Evolutionary conservation across 2,329 filamentous ascomycete species (phyloP).

Genomic region (Phyllosticta citriasiana): DNA sequence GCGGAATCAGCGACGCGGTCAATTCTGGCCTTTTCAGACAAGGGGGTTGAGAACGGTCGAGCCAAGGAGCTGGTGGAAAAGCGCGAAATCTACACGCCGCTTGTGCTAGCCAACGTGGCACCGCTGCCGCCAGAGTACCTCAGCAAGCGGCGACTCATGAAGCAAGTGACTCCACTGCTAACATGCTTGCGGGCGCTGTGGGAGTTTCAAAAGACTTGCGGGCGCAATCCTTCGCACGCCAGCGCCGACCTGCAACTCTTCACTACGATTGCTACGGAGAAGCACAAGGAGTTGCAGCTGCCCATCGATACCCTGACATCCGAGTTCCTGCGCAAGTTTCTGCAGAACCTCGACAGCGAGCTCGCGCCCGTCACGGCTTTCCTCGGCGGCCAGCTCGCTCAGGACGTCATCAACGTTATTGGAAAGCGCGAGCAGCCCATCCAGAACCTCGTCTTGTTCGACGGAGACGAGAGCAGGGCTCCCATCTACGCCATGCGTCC

Average conservation of each 20-base stretch:
- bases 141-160: constrained; percentile 56
- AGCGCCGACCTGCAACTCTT: constrained; percentile 63
- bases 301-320: constrained; percentile 34
- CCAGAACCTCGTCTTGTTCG: constrained; percentile 88
- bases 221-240: constrained; percentile 38
- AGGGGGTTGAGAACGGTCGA: constrained; percentile 51
- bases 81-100: constrained; percentile 79
- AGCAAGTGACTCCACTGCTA: constrained; percentile 71
- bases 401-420: constrained; percentile 95
- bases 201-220: constrained; percentile 59
- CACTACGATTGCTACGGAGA: constrained; percentile 65
- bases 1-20: constrained; percentile 69
- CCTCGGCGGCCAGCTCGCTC: constrained; percentile 79
- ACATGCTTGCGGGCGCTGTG: constrained; percentile 83
- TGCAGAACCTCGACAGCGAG: constrained; percentile 78
- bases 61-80: constrained; percentile 81
- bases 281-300: constrained; percentile 56
- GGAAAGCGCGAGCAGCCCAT: constrained; percentile 87
- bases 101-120: constrained; percentile 74
- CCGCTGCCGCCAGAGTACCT: constrained; percentile 58
- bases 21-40: constrained; percentile 61
- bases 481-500: constrained; percentile 77
- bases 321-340: constrained; percentile 69
- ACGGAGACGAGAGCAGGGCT: constrained; percentile 70
- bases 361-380: constrained; percentile 80